Evolutionary conservation across 2,329 filamentous ascomycete species (phyloP).

Genomic region (Fusarium oxysporum): DNA sequence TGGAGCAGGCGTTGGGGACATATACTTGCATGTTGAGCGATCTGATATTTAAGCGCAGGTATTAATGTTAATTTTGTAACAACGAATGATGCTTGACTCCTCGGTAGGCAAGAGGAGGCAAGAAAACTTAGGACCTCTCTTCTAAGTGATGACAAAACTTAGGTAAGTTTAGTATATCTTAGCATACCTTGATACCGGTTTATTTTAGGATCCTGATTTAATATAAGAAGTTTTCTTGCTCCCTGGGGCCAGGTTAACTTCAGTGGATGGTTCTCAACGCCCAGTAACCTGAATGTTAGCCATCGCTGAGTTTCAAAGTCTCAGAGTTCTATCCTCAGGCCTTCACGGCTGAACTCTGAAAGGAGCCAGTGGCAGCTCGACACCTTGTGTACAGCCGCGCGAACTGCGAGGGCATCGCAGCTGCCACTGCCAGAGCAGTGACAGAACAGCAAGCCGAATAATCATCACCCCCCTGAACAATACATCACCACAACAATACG

Average conservation of each 20-base stretch:
- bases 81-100: not conserved
- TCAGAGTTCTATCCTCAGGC: not conserved
- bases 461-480: not conserved
- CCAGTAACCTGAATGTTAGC: not conserved
- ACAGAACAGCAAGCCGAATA: not conserved
- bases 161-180: not conserved
- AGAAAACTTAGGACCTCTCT: not conserved
- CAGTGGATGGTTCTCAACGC: not conserved
- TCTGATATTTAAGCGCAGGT: conserved; percentile 30
- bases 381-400: not conserved
- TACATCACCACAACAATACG: not conserved
- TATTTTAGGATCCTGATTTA: too few relatives aligned
- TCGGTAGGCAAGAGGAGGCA: not conserved
- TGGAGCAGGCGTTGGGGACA: conserved; percentile 18
- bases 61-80: conserved; percentile 4
- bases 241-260: too few relatives aligned
- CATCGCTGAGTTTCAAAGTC: not conserved
- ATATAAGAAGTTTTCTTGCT: not conserved
- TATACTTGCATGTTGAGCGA: conserved; percentile 41
- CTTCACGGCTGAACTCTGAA: not conserved
- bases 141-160: not conserved
- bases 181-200: not conserved
- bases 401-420: not conserved
- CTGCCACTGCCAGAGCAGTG: not conserved
- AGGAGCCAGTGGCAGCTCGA: not conserved